Percentiles rank a stretch among this genome's conserved stretches.
phyloP scores from a whole-genome alignment of 1,284 basidiomycete genomes.

The Malassezia nana region DNA sequence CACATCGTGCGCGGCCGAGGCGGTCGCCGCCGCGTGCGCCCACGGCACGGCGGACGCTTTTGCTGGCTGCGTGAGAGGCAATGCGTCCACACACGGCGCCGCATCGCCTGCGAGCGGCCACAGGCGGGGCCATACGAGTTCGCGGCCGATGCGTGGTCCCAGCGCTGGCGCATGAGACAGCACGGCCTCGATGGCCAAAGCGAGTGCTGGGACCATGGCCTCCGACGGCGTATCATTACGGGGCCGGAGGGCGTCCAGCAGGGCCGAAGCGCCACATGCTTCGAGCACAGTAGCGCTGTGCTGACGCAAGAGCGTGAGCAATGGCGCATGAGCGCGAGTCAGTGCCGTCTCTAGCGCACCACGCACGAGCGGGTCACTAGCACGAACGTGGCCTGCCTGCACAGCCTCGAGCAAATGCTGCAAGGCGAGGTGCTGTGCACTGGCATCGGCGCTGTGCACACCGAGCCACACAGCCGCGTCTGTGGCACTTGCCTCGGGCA shows the following conservation, averaged over 20 bases:
- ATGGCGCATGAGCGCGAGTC: slow-evolving; percentile 22
- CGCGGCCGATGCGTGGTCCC: slow-evolving; percentile 14
- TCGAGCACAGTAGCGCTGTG: slow-evolving; percentile 21
- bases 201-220: slow-evolving; percentile 13
- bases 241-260: slow-evolving; percentile 23
- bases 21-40: no score
- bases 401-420: slow-evolving; percentile 26
- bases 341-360: slow-evolving; percentile 31
- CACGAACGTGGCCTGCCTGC: slow-evolving; percentile 12
- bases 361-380: slow-evolving; percentile 28
- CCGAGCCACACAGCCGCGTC: slow-evolving; percentile 35
- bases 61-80: neutral
- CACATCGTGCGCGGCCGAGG: neutral
- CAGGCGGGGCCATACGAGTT: slow-evolving; percentile 22
- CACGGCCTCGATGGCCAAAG: slow-evolving; percentile 12
- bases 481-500: slow-evolving; percentile 17
- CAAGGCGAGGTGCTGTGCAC: slow-evolving; percentile 27
- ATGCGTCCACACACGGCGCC: neutral
- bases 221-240: neutral
- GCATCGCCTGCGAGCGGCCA: slow-evolving; percentile 4
- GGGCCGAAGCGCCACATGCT: slow-evolving; percentile 8
- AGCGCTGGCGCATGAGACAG: slow-evolving; percentile 16
- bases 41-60: neutral
- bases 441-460: slow-evolving; percentile 30
- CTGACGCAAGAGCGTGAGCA: slow-evolving; percentile 15